Evolutionary conservation across 2,329 filamentous ascomycete species (phyloP).

Genomic region (Gnomoniopsis smithogilvyi): DNA sequence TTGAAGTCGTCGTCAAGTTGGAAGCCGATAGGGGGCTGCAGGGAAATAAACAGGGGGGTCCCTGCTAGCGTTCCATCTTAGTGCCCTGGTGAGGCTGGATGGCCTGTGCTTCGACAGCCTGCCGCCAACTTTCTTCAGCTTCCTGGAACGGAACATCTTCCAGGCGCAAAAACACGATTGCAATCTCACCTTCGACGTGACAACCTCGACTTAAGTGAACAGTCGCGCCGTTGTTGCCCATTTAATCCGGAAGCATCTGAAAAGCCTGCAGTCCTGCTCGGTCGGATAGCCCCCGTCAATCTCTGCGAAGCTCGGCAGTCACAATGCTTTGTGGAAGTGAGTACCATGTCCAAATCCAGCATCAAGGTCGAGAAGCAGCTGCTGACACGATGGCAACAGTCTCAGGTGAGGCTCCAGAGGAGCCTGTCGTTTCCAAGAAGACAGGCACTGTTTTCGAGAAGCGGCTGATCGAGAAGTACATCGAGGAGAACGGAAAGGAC

Average conservation of each 20-base stretch:
- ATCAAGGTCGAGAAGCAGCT: not conserved
- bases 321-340: conserved; percentile 19
- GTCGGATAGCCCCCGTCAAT: not conserved
- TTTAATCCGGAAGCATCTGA: too few relatives aligned
- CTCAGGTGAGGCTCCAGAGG: conserved; percentile 93
- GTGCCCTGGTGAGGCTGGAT: not conserved
- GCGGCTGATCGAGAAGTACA: conserved; percentile 90
- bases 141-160: not conserved
- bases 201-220: not conserved
- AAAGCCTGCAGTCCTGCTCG: too few relatives aligned
- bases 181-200: not conserved
- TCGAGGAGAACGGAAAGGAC: conserved; percentile 89
- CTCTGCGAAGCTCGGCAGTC: not conserved
- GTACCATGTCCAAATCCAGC: not conserved
- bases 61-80: not conserved
- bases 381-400: conserved; percentile 49
- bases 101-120: not conserved
- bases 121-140: not conserved
- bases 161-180: not conserved
- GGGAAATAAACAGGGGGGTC: not conserved
- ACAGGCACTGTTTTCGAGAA: conserved; percentile 93
- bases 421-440: conserved; percentile 92
- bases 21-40: not conserved
- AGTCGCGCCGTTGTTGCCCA: not conserved
- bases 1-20: not conserved